These are phyloP conservation scores for Crithidia sp. DNA, from an alignment of 208 protist species.

Conservation along the genomic window DNA sequence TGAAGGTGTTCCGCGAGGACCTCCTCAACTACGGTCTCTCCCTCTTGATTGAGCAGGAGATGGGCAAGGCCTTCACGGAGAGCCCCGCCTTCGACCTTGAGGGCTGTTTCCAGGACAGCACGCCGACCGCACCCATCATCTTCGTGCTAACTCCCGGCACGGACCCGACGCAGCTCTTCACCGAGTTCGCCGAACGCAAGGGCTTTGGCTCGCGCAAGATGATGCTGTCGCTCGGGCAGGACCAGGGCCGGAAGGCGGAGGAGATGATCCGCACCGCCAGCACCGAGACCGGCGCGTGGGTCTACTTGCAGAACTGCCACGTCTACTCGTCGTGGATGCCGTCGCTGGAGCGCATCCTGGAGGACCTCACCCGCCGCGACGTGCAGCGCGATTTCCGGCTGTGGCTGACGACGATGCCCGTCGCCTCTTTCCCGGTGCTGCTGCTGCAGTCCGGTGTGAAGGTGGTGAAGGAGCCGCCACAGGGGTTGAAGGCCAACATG, in stretches of 20 bases:
- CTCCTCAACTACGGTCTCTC: slow-evolving; percentile 90
- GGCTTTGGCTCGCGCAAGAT: slow-evolving; percentile 90
- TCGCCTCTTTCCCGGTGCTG: slow-evolving; percentile 91
- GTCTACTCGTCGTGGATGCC: slow-evolving; percentile 96
- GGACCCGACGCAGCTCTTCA: slow-evolving; percentile 94
- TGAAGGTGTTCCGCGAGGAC: slow-evolving; percentile 91
- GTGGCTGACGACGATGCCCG: slow-evolving; percentile 97
- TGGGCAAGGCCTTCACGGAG: slow-evolving; percentile 92
- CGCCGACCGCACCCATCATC: slow-evolving; percentile 91
- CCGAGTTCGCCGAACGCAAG: slow-evolving; percentile 92
- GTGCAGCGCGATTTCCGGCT: slow-evolving; percentile 94
- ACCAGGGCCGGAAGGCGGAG: slow-evolving; percentile 93
- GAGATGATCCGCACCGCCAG: slow-evolving; percentile 86
- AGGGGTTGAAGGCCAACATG: slow-evolving; percentile 95
- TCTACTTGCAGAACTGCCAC: slow-evolving; percentile 97
- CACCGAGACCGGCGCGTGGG: slow-evolving; percentile 87
- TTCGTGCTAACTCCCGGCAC: slow-evolving; percentile 95
- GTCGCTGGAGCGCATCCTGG: slow-evolving; percentile 90
- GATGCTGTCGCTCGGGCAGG: slow-evolving; percentile 96
- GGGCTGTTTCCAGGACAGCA: slow-evolving; percentile 92
- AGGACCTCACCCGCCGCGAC: slow-evolving; percentile 73
- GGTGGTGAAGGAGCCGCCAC: slow-evolving; percentile 97
- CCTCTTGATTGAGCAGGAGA: slow-evolving; percentile 69
- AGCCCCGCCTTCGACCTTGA: slow-evolving; percentile 92
- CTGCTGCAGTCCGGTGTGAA: slow-evolving; percentile 96